Percentiles rank a stretch among this genome's conserved stretches.
Conservation (phyloP, 345 rosid species). For the Linum usitatissimum region DNA sequence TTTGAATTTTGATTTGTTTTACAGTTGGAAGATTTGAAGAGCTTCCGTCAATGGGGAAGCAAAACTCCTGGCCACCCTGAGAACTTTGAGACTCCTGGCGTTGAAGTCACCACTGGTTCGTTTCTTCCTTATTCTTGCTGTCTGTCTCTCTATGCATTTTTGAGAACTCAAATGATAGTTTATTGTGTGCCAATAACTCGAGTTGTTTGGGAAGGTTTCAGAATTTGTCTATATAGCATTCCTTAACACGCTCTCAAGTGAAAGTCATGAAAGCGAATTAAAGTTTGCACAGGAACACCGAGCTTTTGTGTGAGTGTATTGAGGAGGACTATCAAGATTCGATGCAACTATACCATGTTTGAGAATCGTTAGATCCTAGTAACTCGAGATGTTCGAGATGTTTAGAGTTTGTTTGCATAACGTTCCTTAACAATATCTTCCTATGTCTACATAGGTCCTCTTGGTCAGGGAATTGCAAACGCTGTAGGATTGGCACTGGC, state of each 20-base stretch:
- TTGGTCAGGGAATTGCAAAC: slow-evolving; percentile 87
- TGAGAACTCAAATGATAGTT: background rate
- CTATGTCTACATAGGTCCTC: slow-evolving; percentile 46
- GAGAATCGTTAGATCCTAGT: too few relatives aligned
- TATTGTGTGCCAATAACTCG: too few relatives aligned
- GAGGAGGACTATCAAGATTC: too few relatives aligned
- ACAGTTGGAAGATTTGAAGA: slow-evolving; percentile 61
- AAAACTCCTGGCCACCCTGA: slow-evolving; percentile 99
- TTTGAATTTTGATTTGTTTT: background rate
- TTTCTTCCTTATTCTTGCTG: background rate
- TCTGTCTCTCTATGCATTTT: background rate
- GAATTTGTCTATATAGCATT: too few relatives aligned
- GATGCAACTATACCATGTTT: too few relatives aligned
- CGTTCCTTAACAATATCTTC: too few relatives aligned
- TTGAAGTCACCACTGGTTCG: slow-evolving; percentile 97
- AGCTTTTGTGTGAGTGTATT: too few relatives aligned
- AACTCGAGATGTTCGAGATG: too few relatives aligned
- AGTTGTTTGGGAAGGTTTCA: too few relatives aligned
- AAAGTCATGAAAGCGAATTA: too few relatives aligned
- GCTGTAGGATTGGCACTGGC: slow-evolving; percentile 95
- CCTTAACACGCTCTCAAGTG: too few relatives aligned
- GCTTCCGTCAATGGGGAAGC: slow-evolving; percentile 92
- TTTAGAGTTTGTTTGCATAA: background rate
- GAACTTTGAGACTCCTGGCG: slow-evolving; percentile 97
- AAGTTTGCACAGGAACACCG: too few relatives aligned